Percentiles rank a stretch among this genome's conserved stretches.
phyloP scores from a whole-genome alignment of 2,329 filamentous ascomycete genomes.

The Didymosphaeria variabile region DNA sequence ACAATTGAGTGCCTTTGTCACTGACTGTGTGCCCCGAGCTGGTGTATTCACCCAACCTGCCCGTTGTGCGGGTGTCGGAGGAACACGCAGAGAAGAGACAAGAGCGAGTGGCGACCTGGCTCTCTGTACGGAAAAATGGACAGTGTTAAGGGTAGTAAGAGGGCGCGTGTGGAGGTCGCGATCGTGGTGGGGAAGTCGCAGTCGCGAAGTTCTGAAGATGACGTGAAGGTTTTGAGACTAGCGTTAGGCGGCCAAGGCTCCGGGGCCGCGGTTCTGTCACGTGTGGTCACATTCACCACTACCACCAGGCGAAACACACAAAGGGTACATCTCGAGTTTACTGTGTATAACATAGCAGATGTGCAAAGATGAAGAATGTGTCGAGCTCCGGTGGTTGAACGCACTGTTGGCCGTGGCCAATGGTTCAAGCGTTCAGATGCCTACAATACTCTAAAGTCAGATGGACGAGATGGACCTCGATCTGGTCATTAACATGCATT shows the following conservation, averaged over 20 bases:
- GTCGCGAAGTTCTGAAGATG: constrained; percentile 1
- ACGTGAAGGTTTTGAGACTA: constrained; percentile 13
- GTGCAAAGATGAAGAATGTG: background rate
- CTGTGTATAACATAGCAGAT: background rate
- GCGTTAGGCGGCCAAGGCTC: background rate
- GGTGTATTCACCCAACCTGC: constrained; percentile 34
- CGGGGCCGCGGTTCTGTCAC: background rate
- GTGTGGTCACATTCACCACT: background rate
- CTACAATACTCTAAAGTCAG: background rate
- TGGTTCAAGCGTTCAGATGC: too few relatives aligned
- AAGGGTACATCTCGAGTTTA: background rate
- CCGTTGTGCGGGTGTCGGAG: constrained; percentile 30
- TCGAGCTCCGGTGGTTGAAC: too few relatives aligned
- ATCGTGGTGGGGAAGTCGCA: constrained; percentile 17
- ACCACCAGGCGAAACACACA: background rate
- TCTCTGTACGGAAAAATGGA: constrained; percentile 19
- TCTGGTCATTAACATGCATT: too few relatives aligned
- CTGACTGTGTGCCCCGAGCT: constrained; percentile 47
- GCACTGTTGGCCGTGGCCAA: too few relatives aligned
- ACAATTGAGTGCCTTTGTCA: constrained; percentile 44
- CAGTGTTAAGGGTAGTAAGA: constrained; percentile 16
- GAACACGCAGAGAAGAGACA: constrained; percentile 39
- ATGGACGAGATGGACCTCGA: too few relatives aligned
- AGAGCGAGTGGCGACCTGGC: constrained; percentile 28
- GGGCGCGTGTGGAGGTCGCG: constrained; percentile 25